These are phyloP conservation scores for Musa beccarii DNA, from an alignment of 176 grass and related monocot species.

Conservation along the genomic window DNA sequence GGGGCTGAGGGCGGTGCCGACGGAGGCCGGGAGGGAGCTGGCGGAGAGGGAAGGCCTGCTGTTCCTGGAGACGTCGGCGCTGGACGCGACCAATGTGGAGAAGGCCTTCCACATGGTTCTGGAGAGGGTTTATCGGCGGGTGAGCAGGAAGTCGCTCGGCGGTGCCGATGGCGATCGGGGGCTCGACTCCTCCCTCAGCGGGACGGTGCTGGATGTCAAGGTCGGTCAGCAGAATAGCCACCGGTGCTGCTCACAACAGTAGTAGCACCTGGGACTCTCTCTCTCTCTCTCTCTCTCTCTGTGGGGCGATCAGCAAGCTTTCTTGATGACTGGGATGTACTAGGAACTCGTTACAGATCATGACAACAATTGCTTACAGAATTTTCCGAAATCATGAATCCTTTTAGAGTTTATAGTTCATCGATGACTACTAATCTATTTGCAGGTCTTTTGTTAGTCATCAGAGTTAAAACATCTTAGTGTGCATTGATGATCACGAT, in stretches of 20 bases:
- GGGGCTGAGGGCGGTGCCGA: constrained; percentile 7
- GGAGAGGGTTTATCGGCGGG: not conserved
- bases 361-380: too few relatives aligned
- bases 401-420: too few relatives aligned
- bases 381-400: too few relatives aligned
- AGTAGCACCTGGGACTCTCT: too few relatives aligned
- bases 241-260: not conserved
- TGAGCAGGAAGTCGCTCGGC: constrained; percentile 10
- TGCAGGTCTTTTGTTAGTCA: too few relatives aligned
- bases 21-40: not conserved
- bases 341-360: too few relatives aligned
- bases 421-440: too few relatives aligned
- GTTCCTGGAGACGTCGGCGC: constrained; percentile 9
- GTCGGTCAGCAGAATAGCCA: not conserved
- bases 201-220: not conserved
- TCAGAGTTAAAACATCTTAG: too few relatives aligned
- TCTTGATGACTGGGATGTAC: too few relatives aligned
- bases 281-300: too few relatives aligned
- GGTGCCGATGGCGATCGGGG: not conserved
- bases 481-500: too few relatives aligned
- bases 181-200: not conserved
- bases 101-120: constrained; percentile 9
- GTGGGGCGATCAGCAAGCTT: too few relatives aligned
- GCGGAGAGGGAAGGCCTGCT: constrained; percentile 6
- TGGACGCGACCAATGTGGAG: constrained; percentile 10